Conservation (phyloP, 192 early-diverging fungal genomes). For the Coemansia reversa region DNA sequence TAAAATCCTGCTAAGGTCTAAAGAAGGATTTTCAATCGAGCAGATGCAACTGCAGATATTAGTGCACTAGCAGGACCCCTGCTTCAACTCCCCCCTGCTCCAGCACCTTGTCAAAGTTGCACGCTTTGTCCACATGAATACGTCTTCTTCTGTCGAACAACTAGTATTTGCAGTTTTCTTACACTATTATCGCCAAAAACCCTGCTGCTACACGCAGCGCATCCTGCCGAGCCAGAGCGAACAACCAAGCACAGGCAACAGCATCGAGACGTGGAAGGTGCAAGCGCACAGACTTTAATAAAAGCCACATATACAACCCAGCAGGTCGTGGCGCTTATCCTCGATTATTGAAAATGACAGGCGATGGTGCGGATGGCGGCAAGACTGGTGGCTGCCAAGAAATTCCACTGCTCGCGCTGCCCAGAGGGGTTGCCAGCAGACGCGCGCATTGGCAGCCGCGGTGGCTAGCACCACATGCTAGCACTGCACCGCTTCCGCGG, state of each 20-base stretch:
- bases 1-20: background rate
- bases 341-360: background rate
- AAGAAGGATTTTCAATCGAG: background rate
- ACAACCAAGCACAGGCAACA: background rate
- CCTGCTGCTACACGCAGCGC: background rate
- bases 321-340: background rate
- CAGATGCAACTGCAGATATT: background rate
- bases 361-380: background rate
- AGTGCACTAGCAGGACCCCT: background rate
- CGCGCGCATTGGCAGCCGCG: conserved; percentile 1
- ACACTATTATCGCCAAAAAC: background rate
- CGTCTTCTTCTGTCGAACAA: background rate
- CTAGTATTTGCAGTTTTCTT: background rate
- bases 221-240: background rate
- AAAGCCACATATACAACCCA: background rate
- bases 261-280: background rate
- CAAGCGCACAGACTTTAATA: background rate
- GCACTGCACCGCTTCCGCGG: background rate
- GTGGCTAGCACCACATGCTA: background rate
- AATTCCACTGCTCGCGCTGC: background rate
- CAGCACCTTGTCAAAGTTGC: background rate
- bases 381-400: background rate
- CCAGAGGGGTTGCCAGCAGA: background rate
- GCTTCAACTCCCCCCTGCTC: background rate
- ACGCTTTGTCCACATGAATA: background rate